Conservation (phyloP, 768 basidiomycete species). For the Mycena albidolilacea region DNA sequence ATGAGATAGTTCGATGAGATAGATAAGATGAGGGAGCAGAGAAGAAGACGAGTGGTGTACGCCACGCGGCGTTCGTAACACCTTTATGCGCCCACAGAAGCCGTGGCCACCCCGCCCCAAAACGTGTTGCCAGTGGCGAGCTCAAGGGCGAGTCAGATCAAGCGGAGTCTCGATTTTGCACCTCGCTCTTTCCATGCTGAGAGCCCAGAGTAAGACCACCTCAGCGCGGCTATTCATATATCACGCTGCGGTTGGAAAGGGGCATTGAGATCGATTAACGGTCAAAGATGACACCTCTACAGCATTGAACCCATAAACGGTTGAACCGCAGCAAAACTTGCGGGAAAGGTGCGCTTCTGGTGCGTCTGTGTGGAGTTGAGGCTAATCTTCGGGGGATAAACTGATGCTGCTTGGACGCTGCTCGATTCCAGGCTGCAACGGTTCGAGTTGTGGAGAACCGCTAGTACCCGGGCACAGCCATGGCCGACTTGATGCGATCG, state of each 20-base stretch:
- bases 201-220: background rate
- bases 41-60: background rate
- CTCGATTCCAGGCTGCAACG: no score
- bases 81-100: slow-evolving; percentile 17
- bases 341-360: background rate
- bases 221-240: background rate
- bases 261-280: slow-evolving; percentile 8
- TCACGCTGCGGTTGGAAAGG: background rate
- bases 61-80: background rate
- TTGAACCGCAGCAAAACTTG: background rate
- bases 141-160: no score
- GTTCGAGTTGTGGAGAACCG: no score
- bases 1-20: background rate
- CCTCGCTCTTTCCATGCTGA: background rate
- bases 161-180: slow-evolving; percentile 6
- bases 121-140: slow-evolving; percentile 13
- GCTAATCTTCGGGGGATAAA: no score
- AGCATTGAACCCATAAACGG: slow-evolving; percentile 25
- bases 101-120: background rate
- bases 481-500: no score
- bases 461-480: no score
- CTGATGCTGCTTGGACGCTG: no score
- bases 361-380: background rate
- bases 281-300: slow-evolving; percentile 1
- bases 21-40: background rate